phyloP scores from a whole-genome alignment of 352 stramenopile genomes.

The Phytophthora pinifolia region DNA sequence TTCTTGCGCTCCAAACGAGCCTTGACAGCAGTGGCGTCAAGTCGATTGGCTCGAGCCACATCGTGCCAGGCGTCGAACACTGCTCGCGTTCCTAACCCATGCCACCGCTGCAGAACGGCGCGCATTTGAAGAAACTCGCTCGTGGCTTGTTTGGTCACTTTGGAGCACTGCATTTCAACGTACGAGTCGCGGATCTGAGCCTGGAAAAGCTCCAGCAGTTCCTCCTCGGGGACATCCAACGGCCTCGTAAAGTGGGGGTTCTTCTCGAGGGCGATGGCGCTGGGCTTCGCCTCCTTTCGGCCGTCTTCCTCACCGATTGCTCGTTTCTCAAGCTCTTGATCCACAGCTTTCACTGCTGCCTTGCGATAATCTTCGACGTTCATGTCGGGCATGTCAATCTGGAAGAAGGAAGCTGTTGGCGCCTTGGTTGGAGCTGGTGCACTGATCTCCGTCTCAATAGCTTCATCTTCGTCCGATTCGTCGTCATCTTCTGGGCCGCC shows the following conservation, averaged over 20 bases:
- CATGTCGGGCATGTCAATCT: constrained; percentile 52
- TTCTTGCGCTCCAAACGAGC: constrained; percentile 40
- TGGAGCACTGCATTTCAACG: constrained; percentile 47
- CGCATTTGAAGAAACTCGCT: constrained; percentile 67
- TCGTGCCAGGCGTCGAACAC: constrained; percentile 70
- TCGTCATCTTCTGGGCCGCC: constrained; percentile 17
- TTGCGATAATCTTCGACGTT: constrained; percentile 48
- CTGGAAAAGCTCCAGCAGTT: constrained; percentile 50
- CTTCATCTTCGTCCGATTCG: constrained; percentile 16
- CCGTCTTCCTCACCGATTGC: constrained; percentile 5
- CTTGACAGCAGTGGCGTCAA: constrained; percentile 32
- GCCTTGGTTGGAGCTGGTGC: neutral
- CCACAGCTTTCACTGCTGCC: constrained; percentile 36
- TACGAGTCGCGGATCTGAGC: constrained; percentile 46
- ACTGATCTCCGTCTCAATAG: constrained; percentile 7
- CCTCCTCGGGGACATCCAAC: constrained; percentile 37
- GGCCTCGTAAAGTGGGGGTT: constrained; percentile 27
- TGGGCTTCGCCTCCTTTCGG: too few species aligned
- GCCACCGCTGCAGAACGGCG: constrained; percentile 53
- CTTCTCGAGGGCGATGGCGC: constrained; percentile 4
- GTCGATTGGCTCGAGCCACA: constrained; percentile 36
- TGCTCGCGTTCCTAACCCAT: constrained; percentile 45
- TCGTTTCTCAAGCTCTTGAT: constrained; percentile 38
- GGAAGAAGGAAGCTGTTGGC: constrained; percentile 36
- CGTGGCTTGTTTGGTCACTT: constrained; percentile 46